A percentile compares a stretch with the other conserved stretches of the same genome.
These are phyloP conservation scores for Tetraselmis chui DNA, from an alignment of 139 green algal genomes.

Conservation along the genomic window DNA sequence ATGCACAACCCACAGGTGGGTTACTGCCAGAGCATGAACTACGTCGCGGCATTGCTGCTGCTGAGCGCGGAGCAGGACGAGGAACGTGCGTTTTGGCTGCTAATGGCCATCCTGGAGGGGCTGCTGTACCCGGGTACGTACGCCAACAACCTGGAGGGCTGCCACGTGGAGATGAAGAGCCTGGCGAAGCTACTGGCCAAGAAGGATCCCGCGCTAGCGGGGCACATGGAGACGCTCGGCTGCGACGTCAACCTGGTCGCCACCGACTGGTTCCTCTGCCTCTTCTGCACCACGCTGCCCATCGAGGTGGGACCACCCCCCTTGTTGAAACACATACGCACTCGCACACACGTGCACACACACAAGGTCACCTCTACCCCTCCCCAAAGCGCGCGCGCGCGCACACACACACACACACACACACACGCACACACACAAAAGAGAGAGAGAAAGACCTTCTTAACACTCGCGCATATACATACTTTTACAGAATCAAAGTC, in stretches of 20 bases:
- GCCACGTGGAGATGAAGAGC: slow-evolving; percentile 72
- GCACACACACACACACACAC: too few relatives aligned
- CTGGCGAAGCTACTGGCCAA: slow-evolving; percentile 36
- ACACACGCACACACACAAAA: too few relatives aligned
- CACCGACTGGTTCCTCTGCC: slow-evolving; percentile 82
- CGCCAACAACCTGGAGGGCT: slow-evolving; percentile 52
- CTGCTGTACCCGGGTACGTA: slow-evolving; percentile 68
- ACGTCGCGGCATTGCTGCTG: slow-evolving; percentile 67
- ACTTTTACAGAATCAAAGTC: too few relatives aligned
- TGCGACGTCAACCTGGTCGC: slow-evolving; percentile 72
- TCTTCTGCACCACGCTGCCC: slow-evolving; percentile 66
- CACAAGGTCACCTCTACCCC: too few relatives aligned
- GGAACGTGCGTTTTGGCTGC: slow-evolving; percentile 51
- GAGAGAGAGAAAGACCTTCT: too few relatives aligned
- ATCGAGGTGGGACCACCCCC: slow-evolving; percentile 22
- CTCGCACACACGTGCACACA: too few relatives aligned
- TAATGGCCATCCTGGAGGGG: slow-evolving; percentile 43
- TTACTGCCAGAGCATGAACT: slow-evolving; percentile 59
- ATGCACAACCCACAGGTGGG: slow-evolving; percentile 51
- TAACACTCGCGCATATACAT: too few relatives aligned
- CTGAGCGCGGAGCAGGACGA: slow-evolving; percentile 38
- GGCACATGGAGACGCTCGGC: slow-evolving; percentile 36
- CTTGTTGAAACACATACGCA: too few relatives aligned
- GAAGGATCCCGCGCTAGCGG: slow-evolving; percentile 59
- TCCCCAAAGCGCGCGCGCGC: too few relatives aligned